Percentiles rank a stretch among this genome's conserved stretches.
phyloP scores from a whole-genome alignment of 306 rosid species.

The Trifolium subterraneum region DNA sequence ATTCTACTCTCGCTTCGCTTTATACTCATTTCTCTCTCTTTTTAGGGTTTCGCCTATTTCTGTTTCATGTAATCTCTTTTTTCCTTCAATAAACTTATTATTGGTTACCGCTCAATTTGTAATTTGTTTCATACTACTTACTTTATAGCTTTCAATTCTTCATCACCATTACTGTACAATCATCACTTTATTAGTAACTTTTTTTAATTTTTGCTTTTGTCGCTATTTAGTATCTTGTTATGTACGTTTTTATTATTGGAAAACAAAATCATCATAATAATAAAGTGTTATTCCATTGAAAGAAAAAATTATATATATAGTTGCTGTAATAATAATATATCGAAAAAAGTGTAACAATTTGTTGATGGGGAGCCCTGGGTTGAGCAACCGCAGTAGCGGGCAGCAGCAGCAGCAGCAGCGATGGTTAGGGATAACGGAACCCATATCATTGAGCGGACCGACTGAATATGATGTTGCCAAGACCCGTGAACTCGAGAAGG shows the following conservation, averaged over 20 bases:
- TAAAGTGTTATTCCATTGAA: constrained; percentile 35
- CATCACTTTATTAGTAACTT: constrained; percentile 38
- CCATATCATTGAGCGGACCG: constrained; percentile 89
- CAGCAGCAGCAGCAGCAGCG: constrained; percentile 70
- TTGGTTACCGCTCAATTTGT: not conserved
- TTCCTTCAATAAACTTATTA: no score
- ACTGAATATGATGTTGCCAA: constrained; percentile 71
- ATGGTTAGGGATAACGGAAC: constrained; percentile 85
- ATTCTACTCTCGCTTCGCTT: no score
- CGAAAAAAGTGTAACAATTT: constrained; percentile 21
- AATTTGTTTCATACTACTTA: not conserved
- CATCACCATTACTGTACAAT: constrained; percentile 46
- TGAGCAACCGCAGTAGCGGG: constrained; percentile 61
- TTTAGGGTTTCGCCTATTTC: not conserved
- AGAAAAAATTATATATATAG: not conserved
- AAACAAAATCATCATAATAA: constrained; percentile 31
- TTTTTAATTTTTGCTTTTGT: constrained; percentile 2
- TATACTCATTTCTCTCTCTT: no score
- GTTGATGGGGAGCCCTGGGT: constrained; percentile 70
- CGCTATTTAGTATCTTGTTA: not conserved
- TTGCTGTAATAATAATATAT: constrained; percentile 23
- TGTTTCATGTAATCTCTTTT: no score
- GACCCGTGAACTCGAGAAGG: constrained; percentile 85
- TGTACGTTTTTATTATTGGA: constrained; percentile 14
- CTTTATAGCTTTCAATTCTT: constrained; percentile 42